Conservation (phyloP, 192 early-diverging fungal species). For the Irineochytrium annulatum region DNA sequence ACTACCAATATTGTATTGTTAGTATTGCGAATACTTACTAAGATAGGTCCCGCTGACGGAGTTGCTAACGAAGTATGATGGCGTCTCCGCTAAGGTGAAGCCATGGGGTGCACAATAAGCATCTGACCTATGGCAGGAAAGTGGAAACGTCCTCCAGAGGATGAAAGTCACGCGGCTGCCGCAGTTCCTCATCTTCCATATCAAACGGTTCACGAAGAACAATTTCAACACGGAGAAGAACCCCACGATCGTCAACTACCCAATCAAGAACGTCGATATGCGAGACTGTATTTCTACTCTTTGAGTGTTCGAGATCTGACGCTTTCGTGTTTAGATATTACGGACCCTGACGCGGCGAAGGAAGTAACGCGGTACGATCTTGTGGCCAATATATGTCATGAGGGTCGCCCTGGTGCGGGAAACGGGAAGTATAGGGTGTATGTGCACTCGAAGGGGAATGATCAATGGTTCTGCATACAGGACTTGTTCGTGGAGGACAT, state of each 20-base stretch:
- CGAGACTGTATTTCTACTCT: conserved; percentile 56
- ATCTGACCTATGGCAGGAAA: conserved; percentile 1
- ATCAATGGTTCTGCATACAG: conserved; percentile 94
- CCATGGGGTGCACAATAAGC: too few species aligned
- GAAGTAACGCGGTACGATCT: conserved; percentile 74
- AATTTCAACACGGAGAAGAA: conserved; percentile 86
- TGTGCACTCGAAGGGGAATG: conserved; percentile 67
- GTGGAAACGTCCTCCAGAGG: not conserved
- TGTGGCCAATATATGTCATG: conserved; percentile 88
- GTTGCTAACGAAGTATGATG: conserved; percentile 83
- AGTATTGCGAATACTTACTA: too few species aligned
- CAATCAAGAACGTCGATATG: conserved; percentile 83
- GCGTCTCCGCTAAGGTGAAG: conserved; percentile 62
- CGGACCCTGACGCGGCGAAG: conserved; percentile 35
- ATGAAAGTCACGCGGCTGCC: too few species aligned
- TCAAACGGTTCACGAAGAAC: conserved; percentile 86
- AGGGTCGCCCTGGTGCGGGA: conserved; percentile 64
- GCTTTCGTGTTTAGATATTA: conserved; percentile 34
- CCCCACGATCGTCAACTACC: conserved; percentile 94
- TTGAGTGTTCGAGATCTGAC: not conserved
- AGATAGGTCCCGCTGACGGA: conserved; percentile 65
- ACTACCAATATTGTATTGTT: conserved; percentile 7
- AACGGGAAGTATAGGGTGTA: conserved; percentile 81
- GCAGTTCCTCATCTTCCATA: conserved; percentile 82
- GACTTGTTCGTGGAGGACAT: conserved; percentile 91